Conservation (phyloP, 345 rosid species). For the Acer saccharum region DNA sequence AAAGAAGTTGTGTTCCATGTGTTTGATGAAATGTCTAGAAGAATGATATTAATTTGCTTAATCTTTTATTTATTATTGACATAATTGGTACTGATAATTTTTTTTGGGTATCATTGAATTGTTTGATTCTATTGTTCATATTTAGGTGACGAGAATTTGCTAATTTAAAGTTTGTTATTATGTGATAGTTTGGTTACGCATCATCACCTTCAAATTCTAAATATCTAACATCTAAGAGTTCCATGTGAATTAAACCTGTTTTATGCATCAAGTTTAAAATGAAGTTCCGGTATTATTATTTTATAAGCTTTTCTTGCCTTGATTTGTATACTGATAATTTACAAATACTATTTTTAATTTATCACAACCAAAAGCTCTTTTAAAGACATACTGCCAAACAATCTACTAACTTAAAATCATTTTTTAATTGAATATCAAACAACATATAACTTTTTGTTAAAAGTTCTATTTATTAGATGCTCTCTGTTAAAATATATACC, state of each 20-base stretch:
- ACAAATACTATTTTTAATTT: no score
- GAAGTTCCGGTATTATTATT: neutral
- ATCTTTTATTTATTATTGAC: no score
- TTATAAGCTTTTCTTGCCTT: no score
- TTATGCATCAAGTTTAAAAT: neutral
- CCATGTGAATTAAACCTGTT: neutral
- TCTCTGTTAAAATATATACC: no score
- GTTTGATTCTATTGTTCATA: neutral
- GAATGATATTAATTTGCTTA: neutral
- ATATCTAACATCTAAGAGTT: neutral
- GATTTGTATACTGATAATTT: no score
- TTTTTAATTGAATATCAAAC: no score
- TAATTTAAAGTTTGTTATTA: neutral
- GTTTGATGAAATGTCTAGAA: slow-evolving; percentile 17
- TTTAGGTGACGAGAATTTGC: neutral
- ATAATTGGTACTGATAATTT: no score
- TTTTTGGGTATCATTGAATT: neutral
- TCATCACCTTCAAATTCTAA: neutral
- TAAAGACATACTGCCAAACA: no score
- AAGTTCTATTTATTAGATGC: no score
- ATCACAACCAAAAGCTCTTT: no score
- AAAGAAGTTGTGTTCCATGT: neutral
- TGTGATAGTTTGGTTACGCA: neutral
- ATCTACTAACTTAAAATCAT: no score
- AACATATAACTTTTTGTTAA: no score